phyloP scores from a whole-genome alignment of 257 asterid genomes.

The Linaria vulgaris region DNA sequence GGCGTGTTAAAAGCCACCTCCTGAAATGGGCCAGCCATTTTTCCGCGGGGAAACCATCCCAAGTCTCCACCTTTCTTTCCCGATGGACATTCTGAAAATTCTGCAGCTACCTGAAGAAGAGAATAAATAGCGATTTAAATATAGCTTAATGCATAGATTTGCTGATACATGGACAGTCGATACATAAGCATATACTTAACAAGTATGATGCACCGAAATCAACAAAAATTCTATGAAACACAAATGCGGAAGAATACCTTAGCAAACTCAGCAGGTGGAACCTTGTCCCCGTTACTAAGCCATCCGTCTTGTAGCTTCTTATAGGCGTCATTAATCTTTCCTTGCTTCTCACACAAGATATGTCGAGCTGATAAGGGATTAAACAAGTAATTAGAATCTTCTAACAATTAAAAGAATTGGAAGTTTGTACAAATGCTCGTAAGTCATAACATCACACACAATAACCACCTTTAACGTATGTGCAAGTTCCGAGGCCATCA shows the following conservation, averaged over 20 bases:
- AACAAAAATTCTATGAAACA: background rate
- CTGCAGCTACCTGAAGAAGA: conserved; percentile 71
- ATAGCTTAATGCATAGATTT: no score
- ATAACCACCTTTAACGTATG: conserved; percentile 78
- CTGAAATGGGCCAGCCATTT: conserved; percentile 99
- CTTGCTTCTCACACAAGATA: conserved; percentile 95
- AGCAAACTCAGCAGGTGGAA: conserved; percentile 98
- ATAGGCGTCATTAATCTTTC: conserved; percentile 95
- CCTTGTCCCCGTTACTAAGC: conserved; percentile 92
- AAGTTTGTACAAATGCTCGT: background rate
- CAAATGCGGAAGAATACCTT: conserved; percentile 50
- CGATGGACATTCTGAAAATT: conserved; percentile 95
- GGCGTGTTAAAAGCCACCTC: conserved; percentile 94
- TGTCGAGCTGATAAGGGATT: conserved; percentile 72
- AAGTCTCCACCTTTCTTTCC: conserved; percentile 98
- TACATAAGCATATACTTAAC: background rate
- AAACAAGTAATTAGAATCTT: conserved; percentile 2
- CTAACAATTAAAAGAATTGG: background rate
- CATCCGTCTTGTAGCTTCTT: conserved; percentile 97
- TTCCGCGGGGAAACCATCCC: conserved; percentile 99
- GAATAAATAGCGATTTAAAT: background rate
- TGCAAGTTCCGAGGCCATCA: conserved; percentile 94
- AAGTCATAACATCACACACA: background rate
- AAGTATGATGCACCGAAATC: background rate
- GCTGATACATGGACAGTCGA: background rate